A percentile compares a stretch with the other conserved stretches of the same genome.
Conservation (phyloP, 2,329 filamentous ascomycete genomes). For the Pyrenochaeta sp. region DNA sequence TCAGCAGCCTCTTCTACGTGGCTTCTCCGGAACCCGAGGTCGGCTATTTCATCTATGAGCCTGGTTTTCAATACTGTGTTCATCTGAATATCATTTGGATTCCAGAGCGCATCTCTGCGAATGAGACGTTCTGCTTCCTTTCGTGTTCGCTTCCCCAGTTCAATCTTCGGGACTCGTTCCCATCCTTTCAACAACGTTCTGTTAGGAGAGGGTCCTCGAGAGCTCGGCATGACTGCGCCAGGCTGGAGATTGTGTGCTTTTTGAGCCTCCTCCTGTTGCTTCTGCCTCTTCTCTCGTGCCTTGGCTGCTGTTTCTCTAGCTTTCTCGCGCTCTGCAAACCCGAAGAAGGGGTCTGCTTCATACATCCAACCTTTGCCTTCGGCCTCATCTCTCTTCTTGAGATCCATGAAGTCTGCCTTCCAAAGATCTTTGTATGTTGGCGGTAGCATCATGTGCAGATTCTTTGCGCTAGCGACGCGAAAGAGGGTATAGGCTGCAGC, state of each 20-base stretch:
- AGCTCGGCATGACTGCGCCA: constrained; percentile 38
- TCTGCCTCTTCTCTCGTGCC: constrained; percentile 72
- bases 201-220: constrained; percentile 41
- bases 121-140: constrained; percentile 82
- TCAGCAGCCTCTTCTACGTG: constrained; percentile 88
- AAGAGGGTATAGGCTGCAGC: constrained; percentile 92
- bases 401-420: constrained; percentile 83
- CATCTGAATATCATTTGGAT: constrained; percentile 77
- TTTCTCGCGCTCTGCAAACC: constrained; percentile 80
- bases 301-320: constrained; percentile 79
- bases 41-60: constrained; percentile 76
- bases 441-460: constrained; percentile 92
- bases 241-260: constrained; percentile 66
- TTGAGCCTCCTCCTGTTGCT: constrained; percentile 64
- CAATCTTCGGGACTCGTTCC: constrained; percentile 86
- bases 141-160: constrained; percentile 86
- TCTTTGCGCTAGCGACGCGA: constrained; percentile 92
- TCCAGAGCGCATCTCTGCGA: constrained; percentile 83
- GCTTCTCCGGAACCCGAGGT: constrained; percentile 86
- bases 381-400: constrained; percentile 83
- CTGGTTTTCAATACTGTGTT: constrained; percentile 62
- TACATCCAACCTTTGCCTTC: constrained; percentile 88
- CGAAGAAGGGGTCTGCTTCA: constrained; percentile 90
- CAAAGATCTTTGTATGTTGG: constrained; percentile 89
- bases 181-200: constrained; percentile 73